These are phyloP conservation scores for Solanum chaucha DNA, from an alignment of 257 asterid genomes.

Conservation along the genomic window DNA sequence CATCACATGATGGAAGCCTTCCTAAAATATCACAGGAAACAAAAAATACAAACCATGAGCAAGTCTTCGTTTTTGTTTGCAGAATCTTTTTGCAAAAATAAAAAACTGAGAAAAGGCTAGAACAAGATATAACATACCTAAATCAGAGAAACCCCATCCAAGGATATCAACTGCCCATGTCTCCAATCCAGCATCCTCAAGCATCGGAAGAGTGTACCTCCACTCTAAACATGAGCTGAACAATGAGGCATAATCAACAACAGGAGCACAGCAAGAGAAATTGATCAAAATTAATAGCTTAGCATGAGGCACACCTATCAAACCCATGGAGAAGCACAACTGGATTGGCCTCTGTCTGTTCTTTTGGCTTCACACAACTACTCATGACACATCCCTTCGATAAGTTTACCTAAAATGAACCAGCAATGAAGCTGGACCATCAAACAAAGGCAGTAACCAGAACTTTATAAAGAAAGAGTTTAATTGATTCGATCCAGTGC, in stretches of 20 bases:
- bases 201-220: conserved; percentile 62
- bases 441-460: neutral
- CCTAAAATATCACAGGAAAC: conserved; percentile 19
- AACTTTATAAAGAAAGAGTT: neutral
- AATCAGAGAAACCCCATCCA: conserved; percentile 88
- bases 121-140: conserved; percentile 28
- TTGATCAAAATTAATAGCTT: neutral
- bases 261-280: neutral
- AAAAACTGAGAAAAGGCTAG: neutral
- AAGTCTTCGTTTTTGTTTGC: neutral
- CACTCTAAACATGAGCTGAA: conserved; percentile 81
- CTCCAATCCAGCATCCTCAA: conserved; percentile 69
- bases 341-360: conserved; percentile 34
- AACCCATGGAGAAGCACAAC: conserved; percentile 86
- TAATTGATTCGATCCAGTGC: neutral
- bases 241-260: neutral
- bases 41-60: neutral
- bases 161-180: conserved; percentile 80
- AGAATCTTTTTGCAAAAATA: neutral
- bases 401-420: neutral
- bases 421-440: neutral
- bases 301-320: conserved; percentile 37
- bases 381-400: conserved; percentile 44
- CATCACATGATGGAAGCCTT: conserved; percentile 53
- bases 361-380: conserved; percentile 62